Evolutionary conservation across 495 filamentous ascomycete genomes (phyloP).

Genomic region (Parathielavia appendiculata): DNA sequence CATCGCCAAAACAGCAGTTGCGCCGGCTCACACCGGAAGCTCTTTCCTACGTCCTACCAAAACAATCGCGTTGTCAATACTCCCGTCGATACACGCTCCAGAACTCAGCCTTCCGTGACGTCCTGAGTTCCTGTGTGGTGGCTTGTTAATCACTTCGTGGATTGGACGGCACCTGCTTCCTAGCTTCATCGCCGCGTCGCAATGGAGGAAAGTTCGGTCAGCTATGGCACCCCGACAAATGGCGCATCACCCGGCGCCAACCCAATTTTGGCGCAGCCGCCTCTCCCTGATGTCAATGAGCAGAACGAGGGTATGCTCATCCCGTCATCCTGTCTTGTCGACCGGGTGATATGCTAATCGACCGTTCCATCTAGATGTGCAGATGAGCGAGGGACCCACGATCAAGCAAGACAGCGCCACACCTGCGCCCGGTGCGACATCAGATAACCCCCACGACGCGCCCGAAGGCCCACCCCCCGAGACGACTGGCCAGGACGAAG

Average conservation of each 20-base stretch:
- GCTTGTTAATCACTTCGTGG: background rate
- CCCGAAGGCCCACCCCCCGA: constrained; percentile 70
- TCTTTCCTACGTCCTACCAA: constrained; percentile 5
- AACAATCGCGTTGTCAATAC: background rate
- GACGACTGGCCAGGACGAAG: constrained; percentile 68
- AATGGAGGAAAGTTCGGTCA: constrained; percentile 53
- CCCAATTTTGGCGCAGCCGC: constrained; percentile 48
- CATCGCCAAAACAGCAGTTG: constrained; percentile 21
- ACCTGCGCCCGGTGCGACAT: constrained; percentile 51
- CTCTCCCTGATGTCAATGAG: constrained; percentile 36
- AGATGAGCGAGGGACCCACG: constrained; percentile 49
- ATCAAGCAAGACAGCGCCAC: constrained; percentile 52
- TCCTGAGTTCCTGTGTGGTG: background rate
- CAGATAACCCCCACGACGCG: constrained; percentile 82
- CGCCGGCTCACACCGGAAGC: constrained; percentile 15
- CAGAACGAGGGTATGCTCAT: constrained; percentile 34
- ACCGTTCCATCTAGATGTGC: constrained; percentile 39
- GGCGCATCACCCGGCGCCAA: constrained; percentile 47
- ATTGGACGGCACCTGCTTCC: constrained; percentile 6
- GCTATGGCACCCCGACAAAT: constrained; percentile 50
- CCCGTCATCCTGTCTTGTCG: background rate
- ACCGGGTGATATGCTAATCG: background rate
- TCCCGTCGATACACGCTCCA: background rate
- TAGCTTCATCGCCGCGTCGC: constrained; percentile 22
- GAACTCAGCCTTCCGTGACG: background rate